Evolutionary conservation across 1,139 yeast species (phyloP), one percentile per base, ranked within the genome.

Genomic region (Yamadazyma blattariae): DNA sequence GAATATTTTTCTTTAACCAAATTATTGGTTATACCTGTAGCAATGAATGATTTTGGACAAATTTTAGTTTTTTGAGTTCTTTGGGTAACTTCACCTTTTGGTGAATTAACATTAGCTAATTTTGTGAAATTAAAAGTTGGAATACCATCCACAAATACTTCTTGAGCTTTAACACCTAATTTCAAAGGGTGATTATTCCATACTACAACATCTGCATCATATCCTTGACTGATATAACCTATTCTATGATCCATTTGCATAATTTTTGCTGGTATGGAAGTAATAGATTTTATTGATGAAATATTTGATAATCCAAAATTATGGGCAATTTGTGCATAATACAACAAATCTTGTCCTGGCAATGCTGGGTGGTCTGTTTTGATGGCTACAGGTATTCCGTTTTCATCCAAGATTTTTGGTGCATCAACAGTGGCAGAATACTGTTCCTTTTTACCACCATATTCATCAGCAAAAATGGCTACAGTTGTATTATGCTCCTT

Each of bases 281-380:
- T 35, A 3, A 35, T 36, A n/a, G 38, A 9, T 14, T 23, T 29
- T 12, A 35, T 24, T 7, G 38, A 27, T n/a, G 11, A 6, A 13
- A 27, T 25, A 11, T 16, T 7, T 4, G 30, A 18, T 13, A 35
- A 23, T 7, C 38, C 38, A 21, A 35, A 35, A 16, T 35, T 35
- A 22, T 35, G 33, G 12, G 38, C 30, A 3, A 35, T 35, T 33
- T 35, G 38, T 7, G 36, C 38, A 18, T 35, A 33, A 21, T 35
- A 35, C 6, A 35, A 27, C 6, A 35, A 27, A 28, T 35, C 38
- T 18, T 35, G 38, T 3, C 38, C 38, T 11, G 38, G 38, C 10
- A 32, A 21, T n/a, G 38, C 38, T 17, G 38, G 38, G 15, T 35
- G 38, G 15, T 35, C 38, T 10, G 38, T 35, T 12, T 35, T 35